Percentiles rank a stretch among this genome's conserved stretches.
Conservation (phyloP, 2,329 filamentous ascomycete genomes). For the Paecilomyces formosus region DNA sequence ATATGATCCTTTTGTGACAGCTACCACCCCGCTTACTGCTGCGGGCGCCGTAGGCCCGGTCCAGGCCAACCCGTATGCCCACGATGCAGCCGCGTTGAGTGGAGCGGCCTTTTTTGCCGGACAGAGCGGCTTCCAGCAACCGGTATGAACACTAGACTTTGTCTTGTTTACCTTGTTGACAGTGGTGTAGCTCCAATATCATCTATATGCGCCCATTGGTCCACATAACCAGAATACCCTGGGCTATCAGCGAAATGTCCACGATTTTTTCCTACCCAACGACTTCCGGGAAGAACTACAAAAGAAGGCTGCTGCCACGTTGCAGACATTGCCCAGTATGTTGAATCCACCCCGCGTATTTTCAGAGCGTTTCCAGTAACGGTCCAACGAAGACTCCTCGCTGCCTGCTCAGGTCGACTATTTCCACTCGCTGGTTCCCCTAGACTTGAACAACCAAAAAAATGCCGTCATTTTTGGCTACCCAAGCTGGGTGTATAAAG, state of each 20-base stretch:
- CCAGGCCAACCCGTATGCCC: slow-evolving; percentile 68
- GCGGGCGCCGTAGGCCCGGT: slow-evolving; percentile 35
- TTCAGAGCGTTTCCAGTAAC: slow-evolving; percentile 7
- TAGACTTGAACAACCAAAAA: slow-evolving; percentile 76
- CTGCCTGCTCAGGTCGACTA: slow-evolving; percentile 71
- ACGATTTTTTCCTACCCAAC: slow-evolving; percentile 89
- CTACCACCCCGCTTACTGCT: slow-evolving; percentile 47
- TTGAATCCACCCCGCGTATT: slow-evolving; percentile 5
- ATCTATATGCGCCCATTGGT: slow-evolving; percentile 83
- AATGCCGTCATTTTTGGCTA: slow-evolving; percentile 76
- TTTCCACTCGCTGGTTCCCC: slow-evolving; percentile 84
- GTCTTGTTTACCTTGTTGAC: not conserved
- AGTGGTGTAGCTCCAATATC: slow-evolving; percentile 65
- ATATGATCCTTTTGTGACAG: slow-evolving; percentile 60
- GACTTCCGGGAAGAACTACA: slow-evolving; percentile 81
- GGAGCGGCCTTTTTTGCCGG: slow-evolving; percentile 60
- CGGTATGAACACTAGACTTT: slow-evolving; percentile 39
- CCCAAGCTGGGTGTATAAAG: slow-evolving; percentile 92
- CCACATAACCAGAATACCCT: slow-evolving; percentile 74
- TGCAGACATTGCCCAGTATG: slow-evolving; percentile 74
- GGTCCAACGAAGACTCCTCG: slow-evolving; percentile 47
- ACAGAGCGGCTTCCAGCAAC: slow-evolving; percentile 54
- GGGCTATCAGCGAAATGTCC: slow-evolving; percentile 76
- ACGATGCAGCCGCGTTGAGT: slow-evolving; percentile 53
- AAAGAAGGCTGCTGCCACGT: slow-evolving; percentile 75